Base-by-base conservation (phyloP, 257 asterid species). In the Cruciata laevipes region DNA sequence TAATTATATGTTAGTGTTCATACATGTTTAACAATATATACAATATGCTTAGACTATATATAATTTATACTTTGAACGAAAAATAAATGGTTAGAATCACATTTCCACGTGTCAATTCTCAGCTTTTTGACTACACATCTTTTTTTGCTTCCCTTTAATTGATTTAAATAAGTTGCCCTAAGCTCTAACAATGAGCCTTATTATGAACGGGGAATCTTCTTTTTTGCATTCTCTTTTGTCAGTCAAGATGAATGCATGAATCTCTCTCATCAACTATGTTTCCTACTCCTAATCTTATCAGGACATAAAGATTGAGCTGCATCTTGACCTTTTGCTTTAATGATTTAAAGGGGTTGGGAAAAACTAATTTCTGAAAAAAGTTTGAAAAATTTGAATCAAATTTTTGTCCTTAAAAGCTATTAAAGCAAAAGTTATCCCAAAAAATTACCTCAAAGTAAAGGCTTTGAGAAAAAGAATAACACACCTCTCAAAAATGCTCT, bases 281-380 rank as follows among this genome's bases (percentile, higher is more conserved):
- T 52, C 51, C 23, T 17, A 13, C 30, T 67, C 32, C 33, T 32
- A 67, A 52, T 67, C 71, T 52, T 67, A 67, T 52, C 71, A 16
- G 33, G 71, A 67, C 71, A 52, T 37, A 49, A 67, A 67, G 71
- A 67, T 17, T 25, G 27, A 25, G 65, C 52, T 49, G 70, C 70
- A 49, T 67, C 63, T 52, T 52, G n/a, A n/a, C 32, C 71, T 67
- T 67, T 67, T 52, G 23, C 71, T 67, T 67, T 52, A 67, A 52
- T 52, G 61, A 32, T 52, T 67, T 52, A 52, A 52, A 67, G 71
- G 56, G 71, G 23, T 20, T 11, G 51, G 23, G 18, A 20, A 52
- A 51, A 67, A 67, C 33, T 67, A 37, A 52, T 67, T 66, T 55
- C 63, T 52, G 20, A 18, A 51, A 35, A 52, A 67, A 67, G 71